A percentile compares a stretch with the other conserved stretches of the same genome.
Conservation (phyloP, 2,329 filamentous ascomycete genomes). For the Colletotrichum tamarilloi region DNA sequence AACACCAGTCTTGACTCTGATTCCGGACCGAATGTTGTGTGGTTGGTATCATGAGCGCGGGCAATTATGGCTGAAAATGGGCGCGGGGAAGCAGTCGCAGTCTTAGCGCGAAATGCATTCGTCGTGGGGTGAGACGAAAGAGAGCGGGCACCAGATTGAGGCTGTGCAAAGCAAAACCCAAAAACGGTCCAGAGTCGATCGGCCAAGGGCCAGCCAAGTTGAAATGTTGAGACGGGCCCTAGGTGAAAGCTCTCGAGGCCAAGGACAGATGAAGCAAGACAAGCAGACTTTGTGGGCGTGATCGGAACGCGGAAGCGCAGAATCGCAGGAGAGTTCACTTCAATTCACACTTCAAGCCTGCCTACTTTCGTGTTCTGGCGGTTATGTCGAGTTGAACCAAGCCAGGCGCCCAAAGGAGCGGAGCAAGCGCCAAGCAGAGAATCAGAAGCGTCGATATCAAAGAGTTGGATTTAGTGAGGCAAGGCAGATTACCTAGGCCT, state of each 20-base stretch:
- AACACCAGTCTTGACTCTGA: neutral
- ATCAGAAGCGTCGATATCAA: neutral
- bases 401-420: neutral
- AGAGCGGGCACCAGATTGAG: slow-evolving; percentile 24
- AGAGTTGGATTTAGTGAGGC: too few species aligned
- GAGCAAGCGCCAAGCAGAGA: neutral
- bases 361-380: too few species aligned
- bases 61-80: neutral
- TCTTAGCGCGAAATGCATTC: neutral
- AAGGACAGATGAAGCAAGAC: neutral
- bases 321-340: too few species aligned
- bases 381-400: neutral
- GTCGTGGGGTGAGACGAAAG: slow-evolving; percentile 24
- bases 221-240: neutral
- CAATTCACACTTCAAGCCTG: neutral
- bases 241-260: too few species aligned
- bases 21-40: neutral
- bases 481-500: too few species aligned
- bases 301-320: neutral
- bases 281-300: neutral
- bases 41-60: neutral
- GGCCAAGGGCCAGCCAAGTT: neutral
- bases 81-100: neutral
- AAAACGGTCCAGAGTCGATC: neutral
- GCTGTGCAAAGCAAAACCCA: slow-evolving; percentile 30